Base-by-base conservation (phyloP, 441 rosid genomes). In the Flueggea neowawraea region DNA sequence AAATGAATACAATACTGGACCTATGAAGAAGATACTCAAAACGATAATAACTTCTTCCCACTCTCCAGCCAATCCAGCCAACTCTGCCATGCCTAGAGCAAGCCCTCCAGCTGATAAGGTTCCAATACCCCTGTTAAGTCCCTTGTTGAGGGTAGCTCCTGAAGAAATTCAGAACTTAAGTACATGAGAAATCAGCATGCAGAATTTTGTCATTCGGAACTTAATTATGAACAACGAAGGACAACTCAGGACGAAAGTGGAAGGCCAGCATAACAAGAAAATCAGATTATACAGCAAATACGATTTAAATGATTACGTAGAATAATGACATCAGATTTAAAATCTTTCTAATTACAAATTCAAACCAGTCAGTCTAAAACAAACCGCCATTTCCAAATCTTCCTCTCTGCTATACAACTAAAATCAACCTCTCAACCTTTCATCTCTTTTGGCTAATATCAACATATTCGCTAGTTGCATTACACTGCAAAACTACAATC, bases 51-150 rank as follows among this genome's bases (percentile, higher is more conserved):
- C 69, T 76, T 91, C 95, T 68, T 89, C 89, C 56, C 73, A 89
- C 0, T 74, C 60, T 60, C 99, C 97, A 2, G 87, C 69, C 63
- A 55, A 55, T 5, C 75, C 51, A 17, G 88, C 75, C 70, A 94
- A 63, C 72, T 87, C 88, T 15, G 99, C 96, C 54, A 86, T 76
- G 13, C 87, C 97, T 17, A 94, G 83, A 68, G 97, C 89, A 56
- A 94, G 84, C 44, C 84, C 85, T 65, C 94, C 99, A 6, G 99
- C 99, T 31, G 90, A 89, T 8, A 94, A 63, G 44, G 99, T 94
- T 32, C 99, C 99, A 31, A 94, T 31, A 3, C 87, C 97, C 41
- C 99, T 84, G 71, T 94, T 91, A 69, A 90, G 85, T 43, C 98
- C 98, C 73, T 89, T 94, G 58, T 74, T 89, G 12, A 81, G 78